Conservation (phyloP, 2,329 filamentous ascomycete species). For the Hypoxylon sp. region DNA sequence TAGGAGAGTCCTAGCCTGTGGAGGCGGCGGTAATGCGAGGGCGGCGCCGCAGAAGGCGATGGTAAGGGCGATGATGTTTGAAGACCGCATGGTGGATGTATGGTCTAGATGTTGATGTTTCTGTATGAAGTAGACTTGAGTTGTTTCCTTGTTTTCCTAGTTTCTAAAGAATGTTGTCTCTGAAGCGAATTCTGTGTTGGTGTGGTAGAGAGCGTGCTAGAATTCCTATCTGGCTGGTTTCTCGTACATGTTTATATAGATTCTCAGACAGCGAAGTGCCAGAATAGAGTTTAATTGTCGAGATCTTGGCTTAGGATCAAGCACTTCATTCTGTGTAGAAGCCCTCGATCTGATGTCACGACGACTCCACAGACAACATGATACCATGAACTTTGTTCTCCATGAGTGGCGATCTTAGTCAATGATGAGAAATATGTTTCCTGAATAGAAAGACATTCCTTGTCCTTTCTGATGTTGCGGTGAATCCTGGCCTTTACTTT, state of each 20-base stretch:
- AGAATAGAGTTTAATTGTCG: background rate
- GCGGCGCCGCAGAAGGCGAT: slow-evolving; percentile 43
- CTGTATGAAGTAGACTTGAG: background rate
- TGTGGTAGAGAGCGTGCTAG: background rate
- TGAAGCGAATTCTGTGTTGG: background rate
- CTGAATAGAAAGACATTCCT: background rate
- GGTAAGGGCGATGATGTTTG: slow-evolving; percentile 32
- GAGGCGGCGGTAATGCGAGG: slow-evolving; percentile 39
- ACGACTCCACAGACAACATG: background rate
- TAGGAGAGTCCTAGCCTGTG: slow-evolving; percentile 13
- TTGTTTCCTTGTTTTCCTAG: background rate
- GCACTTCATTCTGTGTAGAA: background rate
- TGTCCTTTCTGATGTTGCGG: slow-evolving; percentile 7
- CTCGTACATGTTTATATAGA: background rate
- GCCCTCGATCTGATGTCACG: background rate
- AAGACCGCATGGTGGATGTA: slow-evolving; percentile 43
- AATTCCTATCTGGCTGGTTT: background rate
- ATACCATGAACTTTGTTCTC: background rate
- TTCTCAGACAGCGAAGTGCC: background rate
- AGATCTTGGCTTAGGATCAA: background rate
- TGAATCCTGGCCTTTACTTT: background rate
- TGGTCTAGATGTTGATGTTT: background rate
- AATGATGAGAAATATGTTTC: background rate
- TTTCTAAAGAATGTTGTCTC: background rate
- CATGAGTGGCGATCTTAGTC: background rate